Evolutionary conservation across 2,329 filamentous ascomycete genomes (phyloP).

Genomic region (Scytalidium sp.): DNA sequence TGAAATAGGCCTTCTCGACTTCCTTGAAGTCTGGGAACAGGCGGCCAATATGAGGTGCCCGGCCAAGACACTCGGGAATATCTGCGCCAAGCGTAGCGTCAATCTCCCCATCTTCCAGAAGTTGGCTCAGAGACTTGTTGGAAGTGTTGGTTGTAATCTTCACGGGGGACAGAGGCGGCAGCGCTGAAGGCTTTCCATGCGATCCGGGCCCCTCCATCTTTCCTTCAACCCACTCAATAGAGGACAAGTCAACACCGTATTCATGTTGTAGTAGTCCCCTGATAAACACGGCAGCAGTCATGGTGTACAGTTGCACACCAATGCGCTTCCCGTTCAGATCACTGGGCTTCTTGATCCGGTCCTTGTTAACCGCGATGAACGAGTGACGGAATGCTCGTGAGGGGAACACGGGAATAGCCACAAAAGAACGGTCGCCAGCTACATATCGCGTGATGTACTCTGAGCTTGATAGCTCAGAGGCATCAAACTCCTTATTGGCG

Average conservation of each 20-base stretch:
- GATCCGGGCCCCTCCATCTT: slow-evolving; percentile 25
- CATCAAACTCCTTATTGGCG: slow-evolving; percentile 24
- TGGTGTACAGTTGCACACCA: slow-evolving; percentile 34
- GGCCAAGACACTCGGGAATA: slow-evolving; percentile 27
- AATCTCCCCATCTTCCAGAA: slow-evolving; percentile 33
- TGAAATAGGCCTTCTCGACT: slow-evolving; percentile 31
- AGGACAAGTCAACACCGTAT: slow-evolving; percentile 28
- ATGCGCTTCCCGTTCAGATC: slow-evolving; percentile 32
- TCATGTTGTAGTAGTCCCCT: slow-evolving; percentile 28
- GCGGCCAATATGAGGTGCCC: slow-evolving; percentile 22
- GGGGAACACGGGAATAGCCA: slow-evolving; percentile 30
- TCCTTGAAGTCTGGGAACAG: slow-evolving; percentile 33
- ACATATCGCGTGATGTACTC: slow-evolving; percentile 27
- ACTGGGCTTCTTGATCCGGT: slow-evolving; percentile 22
- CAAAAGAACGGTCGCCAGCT: slow-evolving; percentile 21
- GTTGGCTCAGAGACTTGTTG: slow-evolving; percentile 27
- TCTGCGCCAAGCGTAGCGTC: slow-evolving; percentile 34
- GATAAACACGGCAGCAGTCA: slow-evolving; percentile 36
- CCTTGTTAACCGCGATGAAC: slow-evolving; percentile 30
- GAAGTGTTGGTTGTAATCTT: slow-evolving; percentile 23
- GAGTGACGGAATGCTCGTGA: slow-evolving; percentile 30
- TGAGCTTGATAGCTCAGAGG: slow-evolving; percentile 27
- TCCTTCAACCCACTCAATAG: slow-evolving; percentile 31
- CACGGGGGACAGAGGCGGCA: slow-evolving; percentile 21
- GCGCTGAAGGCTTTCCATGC: slow-evolving; percentile 25